phyloP scores from a whole-genome alignment of 2,329 filamentous ascomycete species.

The Phaeomoniella chlamydospora region DNA sequence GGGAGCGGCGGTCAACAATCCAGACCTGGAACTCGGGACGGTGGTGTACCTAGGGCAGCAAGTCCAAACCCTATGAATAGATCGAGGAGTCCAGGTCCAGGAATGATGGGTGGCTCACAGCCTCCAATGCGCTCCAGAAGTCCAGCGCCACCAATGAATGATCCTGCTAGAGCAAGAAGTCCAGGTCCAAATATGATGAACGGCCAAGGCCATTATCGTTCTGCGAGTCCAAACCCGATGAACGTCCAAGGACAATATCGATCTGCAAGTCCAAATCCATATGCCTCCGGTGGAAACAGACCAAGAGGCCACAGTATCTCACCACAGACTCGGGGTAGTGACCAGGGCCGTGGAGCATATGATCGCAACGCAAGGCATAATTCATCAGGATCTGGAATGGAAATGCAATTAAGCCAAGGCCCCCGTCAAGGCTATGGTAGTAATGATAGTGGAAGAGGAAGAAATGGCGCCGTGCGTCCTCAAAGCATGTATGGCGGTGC shows the following conservation, averaged over 20 bases:
- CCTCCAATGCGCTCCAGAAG: constrained; percentile 3
- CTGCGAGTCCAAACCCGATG: constrained; percentile 24
- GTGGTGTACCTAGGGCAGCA: constrained; percentile 6
- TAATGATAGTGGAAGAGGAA: constrained; percentile 21
- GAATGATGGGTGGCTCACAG: constrained; percentile 6
- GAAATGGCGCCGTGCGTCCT: constrained; percentile 41
- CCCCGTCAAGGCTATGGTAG: constrained; percentile 42
- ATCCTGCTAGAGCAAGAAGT: constrained; percentile 2
- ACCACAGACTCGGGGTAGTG: constrained; percentile 37
- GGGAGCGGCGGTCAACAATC: background rate
- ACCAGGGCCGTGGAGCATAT: constrained; percentile 35
- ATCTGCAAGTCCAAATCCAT: constrained; percentile 27
- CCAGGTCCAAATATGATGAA: constrained; percentile 5
- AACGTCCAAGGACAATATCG: constrained; percentile 18
- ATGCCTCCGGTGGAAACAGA: constrained; percentile 23
- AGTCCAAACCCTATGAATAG: constrained; percentile 9
- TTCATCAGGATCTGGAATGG: constrained; percentile 33
- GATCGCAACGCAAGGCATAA: constrained; percentile 8
- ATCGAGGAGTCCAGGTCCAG: constrained; percentile 7
- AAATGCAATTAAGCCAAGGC: constrained; percentile 45
- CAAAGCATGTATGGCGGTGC: constrained; percentile 38
- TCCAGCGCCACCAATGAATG: constrained; percentile 3
- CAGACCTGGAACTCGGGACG: constrained; percentile 1
- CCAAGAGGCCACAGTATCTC: constrained; percentile 24
- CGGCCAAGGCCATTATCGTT: constrained; percentile 20